Conservation (phyloP, 768 basidiomycete genomes). For the Termitomyces sp. region DNA sequence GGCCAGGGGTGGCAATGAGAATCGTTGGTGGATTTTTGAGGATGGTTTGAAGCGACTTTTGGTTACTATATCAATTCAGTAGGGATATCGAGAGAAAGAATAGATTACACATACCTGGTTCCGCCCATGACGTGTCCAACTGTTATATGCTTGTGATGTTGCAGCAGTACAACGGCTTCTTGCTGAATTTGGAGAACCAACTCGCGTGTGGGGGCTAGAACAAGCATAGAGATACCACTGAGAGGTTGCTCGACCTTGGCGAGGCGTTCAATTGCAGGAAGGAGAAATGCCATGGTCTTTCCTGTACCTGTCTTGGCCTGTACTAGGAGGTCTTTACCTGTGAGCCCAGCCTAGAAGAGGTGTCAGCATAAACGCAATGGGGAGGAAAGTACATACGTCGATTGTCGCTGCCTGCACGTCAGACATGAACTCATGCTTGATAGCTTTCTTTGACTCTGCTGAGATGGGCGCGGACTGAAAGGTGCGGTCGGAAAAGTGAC, state of each 20-base stretch:
- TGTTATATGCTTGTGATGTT: constrained; percentile 30
- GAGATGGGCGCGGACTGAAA: constrained; percentile 35
- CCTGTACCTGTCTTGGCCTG: constrained; percentile 62
- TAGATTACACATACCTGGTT: constrained; percentile 31
- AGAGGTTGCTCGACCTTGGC: constrained; percentile 29
- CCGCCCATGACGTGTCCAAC: constrained; percentile 53
- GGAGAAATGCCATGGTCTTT: constrained; percentile 47
- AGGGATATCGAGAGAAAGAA: neutral
- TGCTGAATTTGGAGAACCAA: constrained; percentile 68
- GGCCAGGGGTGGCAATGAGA: constrained; percentile 71
- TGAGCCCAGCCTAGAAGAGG: constrained; percentile 30
- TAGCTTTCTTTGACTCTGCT: constrained; percentile 31
- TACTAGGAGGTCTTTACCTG: constrained; percentile 40
- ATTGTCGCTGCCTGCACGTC: constrained; percentile 49
- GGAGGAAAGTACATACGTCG: constrained; percentile 20
- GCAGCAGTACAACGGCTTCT: constrained; percentile 47
- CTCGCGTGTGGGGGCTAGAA: constrained; percentile 72
- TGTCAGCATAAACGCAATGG: neutral
- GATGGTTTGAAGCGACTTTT: constrained; percentile 15
- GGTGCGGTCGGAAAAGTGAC: constrained; percentile 25
- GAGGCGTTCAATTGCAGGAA: constrained; percentile 70
- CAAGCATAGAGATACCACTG: constrained; percentile 48
- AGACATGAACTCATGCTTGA: constrained; percentile 40
- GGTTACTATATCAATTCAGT: neutral
- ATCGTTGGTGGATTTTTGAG: constrained; percentile 37